Evolutionary conservation across 164 flowering plant genomes (phyloP).

Genomic region (Protea cynaroides): DNA sequence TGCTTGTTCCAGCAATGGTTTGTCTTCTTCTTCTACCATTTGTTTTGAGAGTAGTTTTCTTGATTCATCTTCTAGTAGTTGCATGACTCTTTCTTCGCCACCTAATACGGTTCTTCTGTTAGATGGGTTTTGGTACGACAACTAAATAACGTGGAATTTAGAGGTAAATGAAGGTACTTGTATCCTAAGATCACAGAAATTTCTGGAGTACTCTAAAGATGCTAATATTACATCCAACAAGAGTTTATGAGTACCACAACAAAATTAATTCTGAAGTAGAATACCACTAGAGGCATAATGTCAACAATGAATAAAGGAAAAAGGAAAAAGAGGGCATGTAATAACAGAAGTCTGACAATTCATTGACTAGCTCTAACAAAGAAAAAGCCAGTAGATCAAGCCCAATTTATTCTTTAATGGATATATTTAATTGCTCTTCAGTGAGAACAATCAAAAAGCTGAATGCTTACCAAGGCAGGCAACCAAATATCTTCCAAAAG

Average conservation of each 20-base stretch:
- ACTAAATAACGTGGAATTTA: neutral
- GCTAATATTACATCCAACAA: neutral
- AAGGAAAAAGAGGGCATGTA: neutral
- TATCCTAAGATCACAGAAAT: neutral
- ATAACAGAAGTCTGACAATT: too few species aligned
- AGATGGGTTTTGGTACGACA: neutral
- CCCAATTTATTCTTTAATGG: too few species aligned
- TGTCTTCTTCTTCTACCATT: slow-evolving; percentile 28
- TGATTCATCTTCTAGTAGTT: slow-evolving; percentile 56
- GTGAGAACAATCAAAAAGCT: neutral
- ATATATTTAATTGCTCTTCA: neutral
- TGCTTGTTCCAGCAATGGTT: slow-evolving; percentile 41
- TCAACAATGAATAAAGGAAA: neutral
- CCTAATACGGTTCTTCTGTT: slow-evolving; percentile 30
- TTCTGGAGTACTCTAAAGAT: neutral
- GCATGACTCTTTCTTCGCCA: slow-evolving; percentile 56
- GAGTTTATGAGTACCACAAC: neutral
- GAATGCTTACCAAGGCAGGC: slow-evolving; percentile 72
- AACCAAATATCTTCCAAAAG: slow-evolving; percentile 82
- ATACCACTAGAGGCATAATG: neutral
- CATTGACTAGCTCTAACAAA: too few species aligned
- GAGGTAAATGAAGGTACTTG: neutral
- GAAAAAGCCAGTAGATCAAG: too few species aligned
- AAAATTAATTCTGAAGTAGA: too few species aligned
- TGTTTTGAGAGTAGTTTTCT: slow-evolving; percentile 42